These are phyloP conservation scores for Pythium vanterpoolii DNA, from an alignment of 352 stramenopile species.

Conservation along the genomic window DNA sequence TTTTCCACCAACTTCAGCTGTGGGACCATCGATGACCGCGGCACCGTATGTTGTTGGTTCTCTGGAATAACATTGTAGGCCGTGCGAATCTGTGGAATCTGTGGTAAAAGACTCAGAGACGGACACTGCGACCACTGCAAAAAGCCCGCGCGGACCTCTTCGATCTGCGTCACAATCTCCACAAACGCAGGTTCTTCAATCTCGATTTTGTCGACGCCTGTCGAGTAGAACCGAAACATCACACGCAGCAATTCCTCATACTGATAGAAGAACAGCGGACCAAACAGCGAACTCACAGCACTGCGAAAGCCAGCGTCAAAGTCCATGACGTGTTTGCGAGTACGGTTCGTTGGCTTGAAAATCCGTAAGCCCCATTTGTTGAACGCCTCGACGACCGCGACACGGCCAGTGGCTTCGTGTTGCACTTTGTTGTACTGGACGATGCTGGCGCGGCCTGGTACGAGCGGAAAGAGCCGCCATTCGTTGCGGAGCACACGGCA, in stretches of 20 bases:
- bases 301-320: conserved; percentile 46
- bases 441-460: conserved; percentile 24
- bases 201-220: conserved; percentile 24
- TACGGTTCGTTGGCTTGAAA: conserved; percentile 37
- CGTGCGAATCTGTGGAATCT: background rate
- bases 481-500: conserved; percentile 43
- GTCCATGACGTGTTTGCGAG: conserved; percentile 53
- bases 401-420: conserved; percentile 34
- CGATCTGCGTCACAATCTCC: conserved; percentile 59
- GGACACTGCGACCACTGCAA: conserved; percentile 49
- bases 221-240: conserved; percentile 38
- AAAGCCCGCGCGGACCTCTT: conserved; percentile 42
- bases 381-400: conserved; percentile 47
- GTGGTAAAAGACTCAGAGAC: conserved; percentile 8
- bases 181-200: conserved; percentile 46
- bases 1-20: conserved; percentile 36
- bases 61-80: background rate
- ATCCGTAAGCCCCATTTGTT: conserved; percentile 54
- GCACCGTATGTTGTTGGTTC: background rate
- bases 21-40: background rate
- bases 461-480: conserved; percentile 49
- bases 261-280: conserved; percentile 49
- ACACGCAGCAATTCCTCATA: conserved; percentile 38
- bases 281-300: conserved; percentile 50
- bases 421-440: conserved; percentile 39